These are phyloP conservation scores for Rauvolfia tetraphylla DNA, from an alignment of 257 asterid species.

Conservation along the genomic window DNA sequence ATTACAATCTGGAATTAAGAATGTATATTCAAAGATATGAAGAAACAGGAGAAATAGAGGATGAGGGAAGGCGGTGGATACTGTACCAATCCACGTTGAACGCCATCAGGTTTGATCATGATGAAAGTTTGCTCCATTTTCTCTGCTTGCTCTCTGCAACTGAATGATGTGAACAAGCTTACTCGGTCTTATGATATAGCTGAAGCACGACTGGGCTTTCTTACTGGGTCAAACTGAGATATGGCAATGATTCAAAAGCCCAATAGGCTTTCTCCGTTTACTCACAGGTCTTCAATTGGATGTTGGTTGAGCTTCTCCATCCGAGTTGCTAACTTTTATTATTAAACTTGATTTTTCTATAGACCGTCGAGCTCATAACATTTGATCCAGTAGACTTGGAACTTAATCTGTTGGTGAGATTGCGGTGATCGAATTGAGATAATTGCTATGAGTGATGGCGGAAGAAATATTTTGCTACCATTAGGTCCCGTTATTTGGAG, in stretches of 20 bases:
- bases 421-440: no score
- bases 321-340: no score
- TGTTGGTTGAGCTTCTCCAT: no score
- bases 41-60: neutral
- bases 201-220: neutral
- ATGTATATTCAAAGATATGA: neutral
- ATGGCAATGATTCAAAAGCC: neutral
- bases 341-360: no score
- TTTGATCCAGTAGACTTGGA: no score
- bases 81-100: slow-evolving; percentile 85
- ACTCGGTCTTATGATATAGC: neutral
- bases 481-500: no score
- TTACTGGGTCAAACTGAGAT: neutral
- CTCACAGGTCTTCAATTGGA: no score
- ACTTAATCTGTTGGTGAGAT: no score
- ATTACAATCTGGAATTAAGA: neutral
- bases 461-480: no score
- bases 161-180: neutral
- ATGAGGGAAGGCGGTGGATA: neutral
- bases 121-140: slow-evolving; percentile 95
- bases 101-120: slow-evolving; percentile 99
- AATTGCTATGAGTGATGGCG: no score
- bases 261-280: neutral
- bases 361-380: no score
- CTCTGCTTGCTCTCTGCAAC: neutral